phyloP scores from a whole-genome alignment of 1,284 basidiomycete species.

The Thecaphora frezii region DNA sequence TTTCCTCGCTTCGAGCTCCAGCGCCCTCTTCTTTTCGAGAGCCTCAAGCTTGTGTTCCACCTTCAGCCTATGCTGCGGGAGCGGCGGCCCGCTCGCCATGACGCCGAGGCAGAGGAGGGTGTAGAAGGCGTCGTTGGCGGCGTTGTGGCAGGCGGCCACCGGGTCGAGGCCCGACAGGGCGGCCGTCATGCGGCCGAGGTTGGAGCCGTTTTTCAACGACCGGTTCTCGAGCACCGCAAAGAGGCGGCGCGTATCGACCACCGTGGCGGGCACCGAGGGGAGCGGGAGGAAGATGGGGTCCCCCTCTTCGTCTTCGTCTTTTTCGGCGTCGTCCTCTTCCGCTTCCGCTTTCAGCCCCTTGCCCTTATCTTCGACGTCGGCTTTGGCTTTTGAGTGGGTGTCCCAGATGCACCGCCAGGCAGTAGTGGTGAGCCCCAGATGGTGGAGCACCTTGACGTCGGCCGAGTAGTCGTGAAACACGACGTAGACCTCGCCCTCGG shows the following conservation, averaged over 20 bases:
- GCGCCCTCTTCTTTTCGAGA: neutral
- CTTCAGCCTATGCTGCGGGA: neutral
- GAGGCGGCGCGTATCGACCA: neutral
- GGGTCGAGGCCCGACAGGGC: neutral
- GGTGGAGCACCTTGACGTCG: neutral
- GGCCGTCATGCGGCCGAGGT: neutral
- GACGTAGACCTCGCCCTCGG: neutral
- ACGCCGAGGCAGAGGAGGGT: slow-evolving; percentile 1
- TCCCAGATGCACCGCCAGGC: neutral
- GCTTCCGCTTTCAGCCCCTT: neutral
- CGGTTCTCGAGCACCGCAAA: neutral
- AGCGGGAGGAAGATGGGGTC: neutral
- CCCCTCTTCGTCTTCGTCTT: too few species aligned
- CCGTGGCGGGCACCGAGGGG: neutral
- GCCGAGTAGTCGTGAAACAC: slow-evolving; percentile 3
- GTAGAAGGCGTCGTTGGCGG: slow-evolving; percentile 4
- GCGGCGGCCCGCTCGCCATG: neutral
- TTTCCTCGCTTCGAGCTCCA: neutral
- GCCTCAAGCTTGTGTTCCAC: neutral
- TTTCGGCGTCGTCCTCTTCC: too few species aligned
- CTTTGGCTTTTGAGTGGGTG: neutral
- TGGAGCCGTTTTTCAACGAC: neutral
- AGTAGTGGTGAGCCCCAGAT: neutral
- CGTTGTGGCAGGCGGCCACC: neutral
- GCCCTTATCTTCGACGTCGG: neutral